Percentiles rank a stretch among this genome's conserved stretches.
phyloP scores from a whole-genome alignment of 345 rosid genomes.

The Fremontodendron californicum region DNA sequence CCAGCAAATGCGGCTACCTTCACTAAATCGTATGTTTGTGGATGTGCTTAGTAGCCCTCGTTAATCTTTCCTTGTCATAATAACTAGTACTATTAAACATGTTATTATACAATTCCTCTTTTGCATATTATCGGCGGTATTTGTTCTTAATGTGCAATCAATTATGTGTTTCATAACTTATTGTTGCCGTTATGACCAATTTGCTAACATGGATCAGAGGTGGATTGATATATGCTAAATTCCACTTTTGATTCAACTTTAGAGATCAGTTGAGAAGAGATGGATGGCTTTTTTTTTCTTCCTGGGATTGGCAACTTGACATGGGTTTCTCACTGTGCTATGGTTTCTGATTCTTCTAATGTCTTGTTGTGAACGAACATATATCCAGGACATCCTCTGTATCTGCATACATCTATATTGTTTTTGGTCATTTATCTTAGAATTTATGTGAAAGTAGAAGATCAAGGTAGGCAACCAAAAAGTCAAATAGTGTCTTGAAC shows the following conservation, averaged over 20 bases:
- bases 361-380: not conserved
- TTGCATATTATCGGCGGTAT: slow-evolving; percentile 12
- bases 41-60: slow-evolving; percentile 64
- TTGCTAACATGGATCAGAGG: slow-evolving; percentile 10
- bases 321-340: not conserved
- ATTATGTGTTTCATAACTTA: slow-evolving; percentile 16
- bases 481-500: slow-evolving; percentile 4
- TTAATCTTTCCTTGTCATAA: slow-evolving; percentile 31
- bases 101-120: slow-evolving; percentile 20
- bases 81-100: slow-evolving; percentile 22
- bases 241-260: slow-evolving; percentile 7
- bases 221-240: slow-evolving; percentile 2
- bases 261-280: slow-evolving; percentile 6
- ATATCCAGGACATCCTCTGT: not conserved
- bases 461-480: slow-evolving; percentile 9
- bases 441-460: not conserved
- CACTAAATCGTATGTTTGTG: slow-evolving; percentile 52
- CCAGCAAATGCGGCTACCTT: slow-evolving; percentile 67
- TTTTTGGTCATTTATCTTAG: not conserved
- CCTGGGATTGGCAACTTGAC: not conserved
- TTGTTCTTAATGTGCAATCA: slow-evolving; percentile 23
- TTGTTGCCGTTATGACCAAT: slow-evolving; percentile 18
- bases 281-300: not conserved
- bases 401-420: not conserved
- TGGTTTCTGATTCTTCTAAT: not conserved